phyloP scores from a whole-genome alignment of 495 filamentous ascomycete genomes.

The Xylaria sp. region DNA sequence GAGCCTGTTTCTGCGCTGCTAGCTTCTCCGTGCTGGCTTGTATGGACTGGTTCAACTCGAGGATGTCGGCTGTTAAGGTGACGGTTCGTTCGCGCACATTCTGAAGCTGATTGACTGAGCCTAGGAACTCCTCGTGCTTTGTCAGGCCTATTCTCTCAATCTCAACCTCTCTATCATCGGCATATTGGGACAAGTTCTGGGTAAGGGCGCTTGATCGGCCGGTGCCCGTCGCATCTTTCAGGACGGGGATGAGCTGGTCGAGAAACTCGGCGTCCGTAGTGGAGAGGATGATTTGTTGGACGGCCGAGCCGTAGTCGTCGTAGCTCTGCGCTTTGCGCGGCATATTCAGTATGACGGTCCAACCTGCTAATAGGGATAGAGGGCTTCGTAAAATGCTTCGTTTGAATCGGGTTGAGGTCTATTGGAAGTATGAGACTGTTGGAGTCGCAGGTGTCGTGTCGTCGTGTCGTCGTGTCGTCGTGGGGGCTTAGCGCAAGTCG shows the following conservation, averaged over 20 bases:
- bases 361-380: neutral
- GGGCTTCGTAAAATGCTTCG: neutral
- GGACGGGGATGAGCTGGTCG: conserved; percentile 90
- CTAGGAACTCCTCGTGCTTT: conserved; percentile 96
- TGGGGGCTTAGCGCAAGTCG: neutral
- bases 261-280: conserved; percentile 93
- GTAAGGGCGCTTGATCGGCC: conserved; percentile 75
- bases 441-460: neutral
- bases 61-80: conserved; percentile 85
- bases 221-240: conserved; percentile 86
- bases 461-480: too few species aligned
- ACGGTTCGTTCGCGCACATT: conserved; percentile 89
- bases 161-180: conserved; percentile 83
- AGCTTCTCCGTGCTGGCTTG: conserved; percentile 95
- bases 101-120: conserved; percentile 89
- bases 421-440: neutral
- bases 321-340: conserved; percentile 57
- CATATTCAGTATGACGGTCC: conserved; percentile 39
- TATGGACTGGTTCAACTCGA: conserved; percentile 91
- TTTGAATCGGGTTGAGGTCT: neutral
- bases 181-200: conserved; percentile 78
- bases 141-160: conserved; percentile 95
- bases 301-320: conserved; percentile 62
- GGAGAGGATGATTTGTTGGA: conserved; percentile 84
- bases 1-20: conserved; percentile 89